Evolutionary conservation across 179 eudicot species (phyloP).

Genomic region (Gypsophila paniculata): DNA sequence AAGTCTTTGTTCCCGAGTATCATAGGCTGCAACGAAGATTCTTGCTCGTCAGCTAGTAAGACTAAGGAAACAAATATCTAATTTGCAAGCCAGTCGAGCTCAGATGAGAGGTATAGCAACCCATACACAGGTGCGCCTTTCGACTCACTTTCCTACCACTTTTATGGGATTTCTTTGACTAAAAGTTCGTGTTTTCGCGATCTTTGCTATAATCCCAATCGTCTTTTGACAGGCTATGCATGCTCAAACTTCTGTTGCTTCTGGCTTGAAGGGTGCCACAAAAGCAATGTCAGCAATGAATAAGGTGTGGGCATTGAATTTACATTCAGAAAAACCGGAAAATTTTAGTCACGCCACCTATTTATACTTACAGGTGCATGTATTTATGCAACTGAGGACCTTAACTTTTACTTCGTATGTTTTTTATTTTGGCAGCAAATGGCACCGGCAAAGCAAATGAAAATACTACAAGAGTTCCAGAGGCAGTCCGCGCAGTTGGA

Average conservation of each 20-base stretch:
- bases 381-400: background rate
- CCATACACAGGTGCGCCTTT: slow-evolving; percentile 74
- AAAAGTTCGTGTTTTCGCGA: background rate
- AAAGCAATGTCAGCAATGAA: slow-evolving; percentile 94
- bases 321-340: background rate
- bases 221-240: slow-evolving; percentile 65
- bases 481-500: slow-evolving; percentile 95
- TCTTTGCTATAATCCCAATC: slow-evolving; percentile 2
- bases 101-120: slow-evolving; percentile 96
- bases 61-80: slow-evolving; percentile 83
- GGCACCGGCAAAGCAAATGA: slow-evolving; percentile 82
- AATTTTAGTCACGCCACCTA: background rate
- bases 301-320: slow-evolving; percentile 46
- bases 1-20: slow-evolving; percentile 14
- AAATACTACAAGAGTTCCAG: slow-evolving; percentile 77
- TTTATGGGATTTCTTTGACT: background rate
- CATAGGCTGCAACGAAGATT: slow-evolving; percentile 85
- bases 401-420: background rate
- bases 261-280: slow-evolving; percentile 91
- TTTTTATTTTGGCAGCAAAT: slow-evolving; percentile 57
- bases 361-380: background rate
- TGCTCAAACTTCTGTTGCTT: slow-evolving; percentile 90
- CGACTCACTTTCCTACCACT: slow-evolving; percentile 5
- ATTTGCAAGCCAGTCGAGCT: slow-evolving; percentile 89
- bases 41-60: slow-evolving; percentile 88